phyloP scores from a whole-genome alignment of 2,329 filamentous ascomycete species.

The Diaporthe citriasiana region DNA sequence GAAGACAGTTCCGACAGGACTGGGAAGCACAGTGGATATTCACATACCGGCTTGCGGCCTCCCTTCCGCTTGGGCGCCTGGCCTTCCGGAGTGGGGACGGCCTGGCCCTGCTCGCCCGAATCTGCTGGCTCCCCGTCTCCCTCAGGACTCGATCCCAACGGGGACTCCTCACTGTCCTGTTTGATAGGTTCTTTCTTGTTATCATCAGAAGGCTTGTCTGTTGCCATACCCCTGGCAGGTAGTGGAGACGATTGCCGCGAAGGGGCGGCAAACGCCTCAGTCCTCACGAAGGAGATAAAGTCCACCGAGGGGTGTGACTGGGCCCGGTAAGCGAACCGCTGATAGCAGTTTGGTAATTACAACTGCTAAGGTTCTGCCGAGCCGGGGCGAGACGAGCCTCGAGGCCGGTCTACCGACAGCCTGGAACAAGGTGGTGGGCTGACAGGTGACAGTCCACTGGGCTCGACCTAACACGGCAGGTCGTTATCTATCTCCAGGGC shows the following conservation, averaged over 20 bases:
- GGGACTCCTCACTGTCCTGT: slow-evolving; percentile 73
- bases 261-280: slow-evolving; percentile 57
- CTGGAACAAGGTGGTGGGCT: slow-evolving; percentile 37
- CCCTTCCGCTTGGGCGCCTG: slow-evolving; percentile 94
- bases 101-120: slow-evolving; percentile 59
- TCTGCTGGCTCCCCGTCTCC: slow-evolving; percentile 39
- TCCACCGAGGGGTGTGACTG: slow-evolving; percentile 27
- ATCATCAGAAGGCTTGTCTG: slow-evolving; percentile 72
- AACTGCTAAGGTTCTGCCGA: slow-evolving; percentile 34
- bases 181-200: slow-evolving; percentile 70
- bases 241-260: slow-evolving; percentile 56
- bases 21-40: slow-evolving; percentile 10
- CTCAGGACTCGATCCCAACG: slow-evolving; percentile 68
- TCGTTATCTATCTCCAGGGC: slow-evolving; percentile 38
- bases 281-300: slow-evolving; percentile 38
- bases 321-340: slow-evolving; percentile 19
- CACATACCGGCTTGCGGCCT: slow-evolving; percentile 91
- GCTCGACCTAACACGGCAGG: slow-evolving; percentile 25
- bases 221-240: slow-evolving; percentile 68
- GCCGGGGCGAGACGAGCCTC: slow-evolving; percentile 38
- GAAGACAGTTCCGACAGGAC: too few relatives aligned
- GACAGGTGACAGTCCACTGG: slow-evolving; percentile 36
- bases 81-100: slow-evolving; percentile 61
- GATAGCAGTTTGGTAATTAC: slow-evolving; percentile 33
- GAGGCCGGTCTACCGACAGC: slow-evolving; percentile 35